Evolutionary conservation across 768 basidiomycete species (phyloP), one percentile per base, ranked within the genome.

Genomic region (Leccinum arenicola): DNA sequence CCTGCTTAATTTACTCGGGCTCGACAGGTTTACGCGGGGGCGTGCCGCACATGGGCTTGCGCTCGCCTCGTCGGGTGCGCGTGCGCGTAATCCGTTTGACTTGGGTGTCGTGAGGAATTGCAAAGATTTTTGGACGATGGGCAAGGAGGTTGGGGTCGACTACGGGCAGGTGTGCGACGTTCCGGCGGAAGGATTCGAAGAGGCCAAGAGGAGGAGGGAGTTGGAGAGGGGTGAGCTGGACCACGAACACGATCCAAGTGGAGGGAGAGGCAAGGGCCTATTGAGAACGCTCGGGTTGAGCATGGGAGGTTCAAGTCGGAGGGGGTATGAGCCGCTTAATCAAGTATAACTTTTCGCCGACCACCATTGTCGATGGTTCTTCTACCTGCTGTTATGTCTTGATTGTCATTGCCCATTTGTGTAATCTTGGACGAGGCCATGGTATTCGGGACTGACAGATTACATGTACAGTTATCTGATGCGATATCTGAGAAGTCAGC

Each of bases 11-110:
- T 78, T 98, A 4, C 84, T 97, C 33, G 97, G 97, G 0, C 82
- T 99, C 51, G 97, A 99, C 75, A 78, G 94, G 53, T 98, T 98
- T 75, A 97, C 95, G 40, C 88, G 88, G 55, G 94, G 94, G 23
- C 88, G 87, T 63, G 95, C 94, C 0, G 89, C 89, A 8, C 86
- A 91, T 64, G 95, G 95, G 23, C 86, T 98, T 56, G 84, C 87
- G 51, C 79, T 86, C 25, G 88, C 91, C 1, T 72, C 71, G 29
- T 68, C 70, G 27, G 31, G 63, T 21, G 78, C 84, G 6, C 86
- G 83, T 57, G 88, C 90, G 38, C 81, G 84, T 54, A 98, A 98
- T 74, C 97, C 96, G 43, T 99, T 98, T 72, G 93, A 97, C 74
- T 66, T 91, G 21, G 95, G 95, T 2, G 50, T 89, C 15, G 74